Evolutionary conservation across 2,329 filamentous ascomycete genomes (phyloP).

Genomic region (Fusarium beomiforme): DNA sequence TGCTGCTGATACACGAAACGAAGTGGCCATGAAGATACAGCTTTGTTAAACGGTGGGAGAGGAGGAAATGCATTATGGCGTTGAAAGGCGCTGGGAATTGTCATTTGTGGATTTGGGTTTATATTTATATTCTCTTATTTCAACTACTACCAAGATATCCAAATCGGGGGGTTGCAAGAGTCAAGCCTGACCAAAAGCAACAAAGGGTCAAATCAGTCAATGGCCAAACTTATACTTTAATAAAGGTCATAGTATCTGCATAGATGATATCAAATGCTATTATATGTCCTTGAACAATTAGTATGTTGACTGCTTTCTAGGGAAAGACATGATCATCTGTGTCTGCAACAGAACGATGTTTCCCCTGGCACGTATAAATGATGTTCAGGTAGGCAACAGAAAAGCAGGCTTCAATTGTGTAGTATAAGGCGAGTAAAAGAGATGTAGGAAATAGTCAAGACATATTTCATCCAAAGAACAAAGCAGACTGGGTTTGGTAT

Average conservation of each 20-base stretch:
- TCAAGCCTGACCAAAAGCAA: background rate
- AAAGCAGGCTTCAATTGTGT: background rate
- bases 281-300: background rate
- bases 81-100: constrained; percentile 26
- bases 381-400: background rate
- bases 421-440: background rate
- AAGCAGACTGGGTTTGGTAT: constrained; percentile 42
- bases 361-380: background rate
- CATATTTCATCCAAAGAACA: background rate
- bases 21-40: background rate
- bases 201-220: background rate
- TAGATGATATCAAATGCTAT: constrained; percentile 7
- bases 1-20: background rate
- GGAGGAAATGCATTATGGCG: background rate
- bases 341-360: too few species aligned
- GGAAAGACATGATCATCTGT: background rate
- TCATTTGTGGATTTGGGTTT: constrained; percentile 13
- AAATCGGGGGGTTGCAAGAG: background rate
- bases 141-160: constrained; percentile 15
- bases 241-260: background rate
- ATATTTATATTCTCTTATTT: background rate
- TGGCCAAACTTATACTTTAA: background rate
- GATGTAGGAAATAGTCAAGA: background rate
- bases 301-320: background rate
- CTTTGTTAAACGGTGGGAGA: background rate